These are phyloP conservation scores for Epicoccum sorghinum DNA, from an alignment of 2,329 filamentous ascomycete species.

Conservation along the genomic window DNA sequence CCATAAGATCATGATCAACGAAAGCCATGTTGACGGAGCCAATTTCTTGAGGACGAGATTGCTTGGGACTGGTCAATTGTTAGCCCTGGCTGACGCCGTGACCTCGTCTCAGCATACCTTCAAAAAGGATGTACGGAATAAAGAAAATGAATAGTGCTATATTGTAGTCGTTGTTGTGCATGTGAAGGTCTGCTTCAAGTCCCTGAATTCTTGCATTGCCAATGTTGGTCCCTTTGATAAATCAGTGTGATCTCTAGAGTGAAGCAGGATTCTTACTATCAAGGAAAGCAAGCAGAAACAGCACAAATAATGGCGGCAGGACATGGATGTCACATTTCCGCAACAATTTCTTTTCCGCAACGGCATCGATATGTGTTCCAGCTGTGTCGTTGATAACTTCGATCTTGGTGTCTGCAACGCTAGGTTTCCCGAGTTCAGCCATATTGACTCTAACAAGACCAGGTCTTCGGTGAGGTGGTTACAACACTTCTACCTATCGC, in stretches of 20 bases:
- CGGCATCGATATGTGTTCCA: slow-evolving; percentile 38
- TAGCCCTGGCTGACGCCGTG: background rate
- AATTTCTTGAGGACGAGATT: slow-evolving; percentile 46
- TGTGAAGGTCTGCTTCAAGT: slow-evolving; percentile 46
- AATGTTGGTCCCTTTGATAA: slow-evolving; percentile 15
- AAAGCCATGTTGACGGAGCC: slow-evolving; percentile 48
- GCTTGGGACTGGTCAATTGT: background rate
- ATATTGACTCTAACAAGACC: slow-evolving; percentile 9
- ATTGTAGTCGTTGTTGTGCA: slow-evolving; percentile 47
- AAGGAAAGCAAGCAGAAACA: slow-evolving; percentile 46
- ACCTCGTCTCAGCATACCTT: slow-evolving; percentile 22
- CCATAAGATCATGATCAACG: slow-evolving; percentile 48
- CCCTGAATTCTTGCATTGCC: slow-evolving; percentile 52
- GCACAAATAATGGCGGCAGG: slow-evolving; percentile 54
- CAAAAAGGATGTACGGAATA: slow-evolving; percentile 47
- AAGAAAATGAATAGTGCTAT: slow-evolving; percentile 49
- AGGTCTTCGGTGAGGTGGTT: background rate
- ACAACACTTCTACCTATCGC: background rate
- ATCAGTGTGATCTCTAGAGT: background rate
- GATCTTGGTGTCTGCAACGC: slow-evolving; percentile 25
- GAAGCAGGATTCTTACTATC: slow-evolving; percentile 33
- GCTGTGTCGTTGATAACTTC: slow-evolving; percentile 35
- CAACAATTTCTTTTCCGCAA: slow-evolving; percentile 54
- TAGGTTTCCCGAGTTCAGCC: slow-evolving; percentile 16
- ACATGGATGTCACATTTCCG: slow-evolving; percentile 57